Evolutionary conservation across 75 land plant genomes (phyloP).

Genomic region (Pinus taeda): DNA sequence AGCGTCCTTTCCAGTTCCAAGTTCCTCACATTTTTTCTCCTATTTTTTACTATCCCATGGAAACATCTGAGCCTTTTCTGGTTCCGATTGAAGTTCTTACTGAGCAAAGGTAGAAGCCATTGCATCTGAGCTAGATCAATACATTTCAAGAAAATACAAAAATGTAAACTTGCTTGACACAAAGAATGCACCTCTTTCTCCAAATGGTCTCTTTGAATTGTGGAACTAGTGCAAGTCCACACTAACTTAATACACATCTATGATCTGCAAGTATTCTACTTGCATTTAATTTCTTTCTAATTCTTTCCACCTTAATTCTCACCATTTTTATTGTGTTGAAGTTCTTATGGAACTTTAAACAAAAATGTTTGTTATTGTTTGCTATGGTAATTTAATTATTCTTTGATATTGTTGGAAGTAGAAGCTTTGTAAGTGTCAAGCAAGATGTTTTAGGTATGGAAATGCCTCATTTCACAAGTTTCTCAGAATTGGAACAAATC

Average conservation of each 20-base stretch:
- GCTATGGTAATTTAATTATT: background rate
- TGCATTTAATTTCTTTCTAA: background rate
- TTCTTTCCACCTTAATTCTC: background rate
- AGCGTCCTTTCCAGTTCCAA: too few species aligned
- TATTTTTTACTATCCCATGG: too few species aligned
- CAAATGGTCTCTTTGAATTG: background rate
- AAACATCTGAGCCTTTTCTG: too few species aligned
- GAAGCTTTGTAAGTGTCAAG: background rate
- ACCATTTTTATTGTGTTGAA: background rate
- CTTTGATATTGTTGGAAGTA: background rate
- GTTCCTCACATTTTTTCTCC: too few species aligned
- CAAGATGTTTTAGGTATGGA: background rate
- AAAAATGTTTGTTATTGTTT: too few species aligned
- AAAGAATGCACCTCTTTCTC: background rate
- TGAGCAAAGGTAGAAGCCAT: too few species aligned
- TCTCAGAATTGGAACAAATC: background rate
- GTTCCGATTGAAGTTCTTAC: too few species aligned
- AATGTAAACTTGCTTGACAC: background rate
- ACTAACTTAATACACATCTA: background rate
- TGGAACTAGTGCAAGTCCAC: background rate
- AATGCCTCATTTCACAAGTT: background rate
- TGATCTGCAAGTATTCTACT: background rate
- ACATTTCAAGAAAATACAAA: too few species aligned
- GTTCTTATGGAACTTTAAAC: too few species aligned
- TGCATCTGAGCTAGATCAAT: too few species aligned